Evolutionary conservation across 805 yeast species (phyloP), one percentile per base, ranked within the genome.

Genomic region (Hanseniaspora mollemarum): DNA sequence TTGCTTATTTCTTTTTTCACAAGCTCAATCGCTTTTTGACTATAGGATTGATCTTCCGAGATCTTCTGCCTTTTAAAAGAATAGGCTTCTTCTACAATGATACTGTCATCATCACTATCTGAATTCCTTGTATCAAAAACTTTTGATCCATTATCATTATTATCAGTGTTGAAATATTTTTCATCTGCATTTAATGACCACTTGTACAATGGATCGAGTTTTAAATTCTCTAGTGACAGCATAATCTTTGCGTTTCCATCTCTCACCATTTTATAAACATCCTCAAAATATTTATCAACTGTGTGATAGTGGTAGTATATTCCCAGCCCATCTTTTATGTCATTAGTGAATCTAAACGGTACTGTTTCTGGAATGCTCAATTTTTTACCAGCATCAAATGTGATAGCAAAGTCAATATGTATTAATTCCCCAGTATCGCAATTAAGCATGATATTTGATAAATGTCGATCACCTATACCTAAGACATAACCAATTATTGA

Each of bases 401-500:
- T 94, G 41, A 92, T 88, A 0, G 98, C 99, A 16, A 92, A 68
- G 64, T 92, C 99, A 57, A 92, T 94, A 62, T 94, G 98, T 24
- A 92, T 80, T 0, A 96, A 94, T 58, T 88, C 96, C 0, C 97
- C 97, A 0, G 85, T 74, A n/a, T 63, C 60, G 44, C 72, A 71
- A 62, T 92, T 96, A n/a, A 92, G 61, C 43, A 92, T 65, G 35
- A 92, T 81, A 62, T 92, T 92, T 62, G 87, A 87, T 62, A 94
- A 77, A 64, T 92, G 99, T 26, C 99, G 71, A 63, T 92, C 99
- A 5, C 99, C 99, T 5, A 92, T 71, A 0, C 99, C 99, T 38
- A 92, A 68, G 13, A 92, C 71, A 63, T 85, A 74, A 0, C 98
- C 98, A 21, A 87, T 81, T 43, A 94, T 82, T 1, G 96, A 87